Evolutionary conservation across 2,329 filamentous ascomycete species (phyloP).

Genomic region (Penicillium sp.): DNA sequence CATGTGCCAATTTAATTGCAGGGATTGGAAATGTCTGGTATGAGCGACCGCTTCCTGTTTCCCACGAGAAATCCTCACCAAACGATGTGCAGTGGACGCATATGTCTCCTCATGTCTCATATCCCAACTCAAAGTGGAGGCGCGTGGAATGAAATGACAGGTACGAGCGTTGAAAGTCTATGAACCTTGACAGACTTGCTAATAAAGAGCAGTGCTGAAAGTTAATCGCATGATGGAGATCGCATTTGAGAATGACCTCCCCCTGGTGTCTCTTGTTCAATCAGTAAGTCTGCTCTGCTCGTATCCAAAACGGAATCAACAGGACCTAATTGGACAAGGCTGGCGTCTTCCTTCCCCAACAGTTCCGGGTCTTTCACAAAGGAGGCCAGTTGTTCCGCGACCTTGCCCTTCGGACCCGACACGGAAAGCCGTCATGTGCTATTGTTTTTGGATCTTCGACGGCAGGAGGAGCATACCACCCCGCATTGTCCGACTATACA

Average conservation of each 20-base stretch:
- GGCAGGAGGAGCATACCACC: conserved; percentile 45
- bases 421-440: conserved; percentile 44
- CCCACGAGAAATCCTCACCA: not conserved
- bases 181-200: not conserved
- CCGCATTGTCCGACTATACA: conserved; percentile 45
- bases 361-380: conserved; percentile 49
- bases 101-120: conserved; percentile 43
- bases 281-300: conserved; percentile 23
- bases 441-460: conserved; percentile 49
- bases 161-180: conserved; percentile 4
- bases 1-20: conserved; percentile 40
- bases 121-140: conserved; percentile 46
- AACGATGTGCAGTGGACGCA: conserved; percentile 28
- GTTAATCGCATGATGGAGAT: conserved; percentile 42
- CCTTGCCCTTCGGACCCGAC: conserved; percentile 39
- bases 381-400: conserved; percentile 46
- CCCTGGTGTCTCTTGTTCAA: conserved; percentile 43
- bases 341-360: conserved; percentile 46
- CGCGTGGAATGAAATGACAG: conserved; percentile 47
- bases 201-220: conserved; percentile 24
- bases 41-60: not conserved
- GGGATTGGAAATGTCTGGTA: conserved; percentile 40
- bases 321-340: conserved; percentile 23
- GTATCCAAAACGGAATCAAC: not conserved
- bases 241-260: conserved; percentile 43